These are phyloP conservation scores for Botryosphaeria dothidea DNA, from an alignment of 2,329 filamentous ascomycete species.

Conservation along the genomic window DNA sequence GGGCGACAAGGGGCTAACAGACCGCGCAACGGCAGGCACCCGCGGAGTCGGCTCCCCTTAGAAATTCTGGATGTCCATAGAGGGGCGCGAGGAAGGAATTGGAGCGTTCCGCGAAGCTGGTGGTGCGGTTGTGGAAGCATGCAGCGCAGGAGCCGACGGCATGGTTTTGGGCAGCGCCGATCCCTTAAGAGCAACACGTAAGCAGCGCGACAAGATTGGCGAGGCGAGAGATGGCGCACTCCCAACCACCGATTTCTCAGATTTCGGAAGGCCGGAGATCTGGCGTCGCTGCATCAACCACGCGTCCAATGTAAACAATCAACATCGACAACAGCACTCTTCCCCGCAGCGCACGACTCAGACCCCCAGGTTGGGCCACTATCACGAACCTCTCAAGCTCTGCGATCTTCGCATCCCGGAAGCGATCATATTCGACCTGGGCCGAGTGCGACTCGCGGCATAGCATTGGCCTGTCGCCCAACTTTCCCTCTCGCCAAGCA, in stretches of 20 bases:
- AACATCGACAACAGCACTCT: background rate
- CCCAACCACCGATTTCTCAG: background rate
- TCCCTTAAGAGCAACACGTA: background rate
- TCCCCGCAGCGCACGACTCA: slow-evolving; percentile 2
- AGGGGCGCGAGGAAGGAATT: background rate
- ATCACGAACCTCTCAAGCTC: background rate
- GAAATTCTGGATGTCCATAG: background rate
- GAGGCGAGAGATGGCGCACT: background rate
- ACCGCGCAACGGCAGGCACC: background rate
- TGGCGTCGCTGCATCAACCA: background rate
- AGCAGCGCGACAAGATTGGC: background rate
- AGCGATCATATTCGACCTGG: background rate
- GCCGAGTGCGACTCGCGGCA: background rate
- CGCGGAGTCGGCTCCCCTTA: background rate
- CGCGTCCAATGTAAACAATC: background rate
- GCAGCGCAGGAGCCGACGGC: background rate
- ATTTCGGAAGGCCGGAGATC: background rate
- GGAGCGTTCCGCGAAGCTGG: background rate
- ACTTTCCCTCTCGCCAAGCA: background rate
- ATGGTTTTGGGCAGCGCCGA: no score
- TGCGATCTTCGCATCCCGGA: background rate
- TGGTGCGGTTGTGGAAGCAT: background rate
- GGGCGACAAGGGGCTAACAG: background rate
- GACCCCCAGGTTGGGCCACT: background rate
- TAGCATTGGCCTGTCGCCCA: background rate